A percentile compares a stretch with the other conserved stretches of the same genome.
Conservation (phyloP, 1,284 basidiomycete genomes). For the Agaricales sp. region DNA sequence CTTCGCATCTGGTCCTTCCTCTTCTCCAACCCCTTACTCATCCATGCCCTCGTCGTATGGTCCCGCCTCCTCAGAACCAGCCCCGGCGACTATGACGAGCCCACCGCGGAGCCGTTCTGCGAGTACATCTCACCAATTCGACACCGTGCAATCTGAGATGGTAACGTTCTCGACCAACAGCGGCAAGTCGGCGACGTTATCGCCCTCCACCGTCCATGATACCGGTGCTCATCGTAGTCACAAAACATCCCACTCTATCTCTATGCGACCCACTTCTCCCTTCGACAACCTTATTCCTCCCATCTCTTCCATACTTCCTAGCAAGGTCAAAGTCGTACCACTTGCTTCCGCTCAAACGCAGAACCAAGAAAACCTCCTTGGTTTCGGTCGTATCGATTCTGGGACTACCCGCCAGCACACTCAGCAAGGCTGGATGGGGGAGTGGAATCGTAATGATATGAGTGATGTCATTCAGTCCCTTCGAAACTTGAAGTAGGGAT, state of each 20-base stretch:
- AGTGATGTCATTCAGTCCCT: not conserved
- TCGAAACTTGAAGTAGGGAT: not conserved
- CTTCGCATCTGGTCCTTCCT: not conserved
- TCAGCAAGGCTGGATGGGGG: not conserved
- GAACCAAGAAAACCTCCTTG: too few species aligned
- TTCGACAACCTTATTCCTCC: not conserved
- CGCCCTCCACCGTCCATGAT: too few species aligned
- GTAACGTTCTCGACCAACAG: too few species aligned
- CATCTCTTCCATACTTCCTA: not conserved
- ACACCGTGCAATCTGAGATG: too few species aligned
- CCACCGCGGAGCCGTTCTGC: not conserved
- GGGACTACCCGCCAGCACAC: not conserved
- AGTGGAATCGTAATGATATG: conserved; percentile 1
- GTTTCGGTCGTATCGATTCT: not conserved
- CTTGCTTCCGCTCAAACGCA: not conserved
- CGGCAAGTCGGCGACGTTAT: too few species aligned
- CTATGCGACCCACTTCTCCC: not conserved
- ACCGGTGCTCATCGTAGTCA: not conserved
- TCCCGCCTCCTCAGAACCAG: not conserved
- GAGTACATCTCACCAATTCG: not conserved
- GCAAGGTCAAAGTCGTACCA: not conserved
- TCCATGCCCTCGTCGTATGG: not conserved
- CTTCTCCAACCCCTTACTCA: not conserved
- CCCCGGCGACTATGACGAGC: not conserved
- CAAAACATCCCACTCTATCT: not conserved